Base-by-base conservation (phyloP, 768 basidiomycete genomes). In the Phaffia australis region DNA sequence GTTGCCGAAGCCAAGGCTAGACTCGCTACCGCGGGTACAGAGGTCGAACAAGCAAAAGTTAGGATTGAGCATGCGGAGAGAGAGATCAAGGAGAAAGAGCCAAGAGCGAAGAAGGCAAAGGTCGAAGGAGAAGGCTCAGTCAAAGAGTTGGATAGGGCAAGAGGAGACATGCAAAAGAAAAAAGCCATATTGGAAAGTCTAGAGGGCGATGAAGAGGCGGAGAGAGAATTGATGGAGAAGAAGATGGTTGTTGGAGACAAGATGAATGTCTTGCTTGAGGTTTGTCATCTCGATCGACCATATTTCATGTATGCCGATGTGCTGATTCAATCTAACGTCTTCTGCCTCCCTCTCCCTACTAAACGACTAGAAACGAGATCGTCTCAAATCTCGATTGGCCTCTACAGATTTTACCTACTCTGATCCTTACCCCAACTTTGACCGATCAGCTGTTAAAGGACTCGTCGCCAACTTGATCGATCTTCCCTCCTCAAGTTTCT, bases 391-490 rank as follows among this genome's bases (percentile, higher is more conserved):
- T 56, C 78, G 83, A 64, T 77, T 93, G 25, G 80, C 85, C 1
- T 80, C 82, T 32, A 63, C 63, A 16, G 85, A 88, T 72, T 98
- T 99, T 76, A 82, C 87, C 64, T 98, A 95, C 71, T 74, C 83
- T 1, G 79, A 82, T 46, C 94, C 94, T 0, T 78, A 81, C 48
- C 84, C 87, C 1, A 80, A 82, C 70, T 99, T 98, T 72, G 88
- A 98, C 75, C 82, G 86, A 46, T 78, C 78, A 25, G 86, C 86
- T 71, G 95, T 98, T 72, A 93, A 91, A 74, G 95, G 95, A 32
- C 82, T 89, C 18, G 88, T 95, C 19, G 94, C 88, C 0, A 84
- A 84, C n/a, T 81, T 98, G n/a, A 84, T 97, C 71, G 80, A 83
- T 0, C 82, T 99, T 0, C 81, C 84, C 47, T 77, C 81, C 19